Evolutionary conservation across 2,329 filamentous ascomycete genomes (phyloP).

Genomic region (Fusarium floridanum): DNA sequence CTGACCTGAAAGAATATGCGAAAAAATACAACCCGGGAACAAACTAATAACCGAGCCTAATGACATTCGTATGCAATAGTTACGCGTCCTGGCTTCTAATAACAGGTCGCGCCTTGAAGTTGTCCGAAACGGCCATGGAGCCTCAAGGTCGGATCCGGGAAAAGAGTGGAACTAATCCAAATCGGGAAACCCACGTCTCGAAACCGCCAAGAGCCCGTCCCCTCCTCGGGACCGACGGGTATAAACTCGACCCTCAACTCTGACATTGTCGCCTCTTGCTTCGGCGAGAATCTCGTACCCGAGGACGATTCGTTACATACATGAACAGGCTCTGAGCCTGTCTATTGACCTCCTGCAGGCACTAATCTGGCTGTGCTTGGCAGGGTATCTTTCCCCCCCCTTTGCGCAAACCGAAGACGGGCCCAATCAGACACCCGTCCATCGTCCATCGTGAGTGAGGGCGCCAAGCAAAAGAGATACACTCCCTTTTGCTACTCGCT

Average conservation of each 20-base stretch:
- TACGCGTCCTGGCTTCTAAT: conserved; percentile 12
- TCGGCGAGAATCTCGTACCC: conserved; percentile 22
- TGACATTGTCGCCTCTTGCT: conserved; percentile 7
- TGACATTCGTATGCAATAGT: background rate
- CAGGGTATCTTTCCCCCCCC: no score
- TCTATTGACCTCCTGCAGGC: background rate
- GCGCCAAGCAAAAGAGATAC: conserved; percentile 15
- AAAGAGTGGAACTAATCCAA: conserved; percentile 32
- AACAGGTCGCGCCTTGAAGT: conserved; percentile 10
- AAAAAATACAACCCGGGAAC: background rate
- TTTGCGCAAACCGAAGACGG: conserved; percentile 2
- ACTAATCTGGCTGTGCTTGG: background rate
- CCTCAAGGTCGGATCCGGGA: conserved; percentile 38
- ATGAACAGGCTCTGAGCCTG: background rate
- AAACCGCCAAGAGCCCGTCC: conserved; percentile 9
- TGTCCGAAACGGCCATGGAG: conserved; percentile 20
- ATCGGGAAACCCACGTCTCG: conserved; percentile 26
- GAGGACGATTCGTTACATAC: conserved; percentile 18
- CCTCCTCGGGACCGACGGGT: conserved; percentile 44
- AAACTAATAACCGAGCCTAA: conserved; percentile 4
- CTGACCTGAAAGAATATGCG: background rate
- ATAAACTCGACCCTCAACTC: conserved; percentile 22
- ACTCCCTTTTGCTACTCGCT: background rate
- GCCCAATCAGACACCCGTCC: conserved; percentile 4
- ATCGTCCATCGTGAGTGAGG: background rate